phyloP scores from a whole-genome alignment of 345 rosid species.

The Moricandia arvensis region DNA sequence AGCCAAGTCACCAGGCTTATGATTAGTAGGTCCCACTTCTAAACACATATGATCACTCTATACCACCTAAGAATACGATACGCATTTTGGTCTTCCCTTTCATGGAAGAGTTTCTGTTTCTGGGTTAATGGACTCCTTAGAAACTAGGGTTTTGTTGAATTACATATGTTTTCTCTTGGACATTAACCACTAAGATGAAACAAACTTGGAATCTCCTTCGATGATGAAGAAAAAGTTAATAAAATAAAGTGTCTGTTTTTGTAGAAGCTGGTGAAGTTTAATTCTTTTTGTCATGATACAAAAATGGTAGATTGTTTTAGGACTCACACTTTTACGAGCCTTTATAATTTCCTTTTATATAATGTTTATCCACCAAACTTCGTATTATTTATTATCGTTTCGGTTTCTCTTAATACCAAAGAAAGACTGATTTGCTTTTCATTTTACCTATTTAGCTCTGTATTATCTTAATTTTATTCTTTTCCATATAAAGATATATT shows the following conservation, averaged over 20 bases:
- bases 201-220: not conserved
- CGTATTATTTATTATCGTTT: not conserved
- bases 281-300: not conserved
- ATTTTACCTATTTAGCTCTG: constrained; percentile 9
- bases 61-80: constrained; percentile 4
- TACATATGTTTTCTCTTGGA: not conserved
- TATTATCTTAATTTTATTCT: constrained; percentile 2
- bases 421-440: not conserved
- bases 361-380: not conserved
- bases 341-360: constrained; percentile 4
- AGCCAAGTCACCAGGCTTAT: not conserved
- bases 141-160: constrained; percentile 23
- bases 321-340: constrained; percentile 24
- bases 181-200: not conserved
- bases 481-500: not conserved
- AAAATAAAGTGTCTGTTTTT: not conserved
- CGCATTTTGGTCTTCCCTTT: constrained; percentile 2
- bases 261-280: not conserved
- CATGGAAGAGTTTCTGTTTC: constrained; percentile 27
- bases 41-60: not conserved
- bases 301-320: constrained; percentile 2
- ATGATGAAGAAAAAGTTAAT: not conserved
- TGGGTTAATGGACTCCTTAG: constrained; percentile 3
- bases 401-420: constrained; percentile 26
- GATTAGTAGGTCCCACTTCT: constrained; percentile 17